Conservation (phyloP, 2,329 filamentous ascomycete species). For the Torrubiella hemipterigena region DNA sequence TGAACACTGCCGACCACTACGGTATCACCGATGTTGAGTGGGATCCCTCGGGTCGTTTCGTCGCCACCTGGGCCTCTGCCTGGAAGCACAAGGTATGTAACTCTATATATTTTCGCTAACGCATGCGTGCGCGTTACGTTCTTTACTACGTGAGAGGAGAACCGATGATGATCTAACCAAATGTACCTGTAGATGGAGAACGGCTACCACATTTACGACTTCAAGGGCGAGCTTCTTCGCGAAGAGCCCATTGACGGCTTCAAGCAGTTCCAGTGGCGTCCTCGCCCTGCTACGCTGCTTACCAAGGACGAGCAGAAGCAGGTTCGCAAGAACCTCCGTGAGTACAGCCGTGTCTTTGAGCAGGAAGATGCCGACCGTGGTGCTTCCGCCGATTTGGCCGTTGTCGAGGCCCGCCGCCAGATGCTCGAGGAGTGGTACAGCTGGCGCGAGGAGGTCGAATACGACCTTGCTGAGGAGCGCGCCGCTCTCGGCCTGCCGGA, state of each 20-base stretch:
- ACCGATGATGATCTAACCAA: too few relatives aligned
- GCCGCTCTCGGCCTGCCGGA: conserved; percentile 53
- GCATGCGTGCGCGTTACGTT: too few relatives aligned
- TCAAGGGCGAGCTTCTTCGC: conserved; percentile 77
- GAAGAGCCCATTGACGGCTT: conserved; percentile 94
- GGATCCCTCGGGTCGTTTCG: conserved; percentile 92
- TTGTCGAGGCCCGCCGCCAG: conserved; percentile 75
- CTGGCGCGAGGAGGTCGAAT: conserved; percentile 66
- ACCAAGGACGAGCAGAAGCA: conserved; percentile 95
- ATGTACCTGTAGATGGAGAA: conserved; percentile 76
- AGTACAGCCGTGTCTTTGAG: conserved; percentile 91
- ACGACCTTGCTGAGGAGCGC: conserved; percentile 61
- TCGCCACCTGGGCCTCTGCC: conserved; percentile 82
- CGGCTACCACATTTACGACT: conserved; percentile 96
- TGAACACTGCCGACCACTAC: conserved; percentile 92
- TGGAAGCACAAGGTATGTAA: conserved; percentile 81
- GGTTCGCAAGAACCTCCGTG: conserved; percentile 94
- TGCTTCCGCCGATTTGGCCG: conserved; percentile 84
- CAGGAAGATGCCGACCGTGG: conserved; percentile 90
- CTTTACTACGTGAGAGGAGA: too few relatives aligned
- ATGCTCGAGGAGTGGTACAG: conserved; percentile 80
- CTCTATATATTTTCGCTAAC: too few relatives aligned
- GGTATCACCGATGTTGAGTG: conserved; percentile 96
- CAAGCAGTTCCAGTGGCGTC: conserved; percentile 94
- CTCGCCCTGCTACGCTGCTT: conserved; percentile 80